Base-by-base conservation (phyloP, 108 stramenopile genomes). In the Pseudonitzschia multiseries region DNA sequence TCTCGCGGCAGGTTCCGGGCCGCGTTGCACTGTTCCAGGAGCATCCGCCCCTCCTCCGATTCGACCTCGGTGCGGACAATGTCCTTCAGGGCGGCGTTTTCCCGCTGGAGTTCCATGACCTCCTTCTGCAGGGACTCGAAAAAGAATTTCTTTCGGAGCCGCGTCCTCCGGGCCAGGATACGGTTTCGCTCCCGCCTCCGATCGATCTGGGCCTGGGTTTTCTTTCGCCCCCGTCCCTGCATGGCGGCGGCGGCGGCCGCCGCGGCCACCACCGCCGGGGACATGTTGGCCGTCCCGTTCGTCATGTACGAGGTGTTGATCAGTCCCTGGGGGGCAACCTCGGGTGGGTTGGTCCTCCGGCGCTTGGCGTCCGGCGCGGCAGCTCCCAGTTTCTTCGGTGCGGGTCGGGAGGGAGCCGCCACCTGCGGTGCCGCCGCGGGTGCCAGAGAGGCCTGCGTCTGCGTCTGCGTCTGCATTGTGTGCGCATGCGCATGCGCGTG, bases 141-240 rank as follows among this genome's bases (percentile, higher is more conserved):
- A 73, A 99, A 95, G 80, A 97, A 97, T 84, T 98, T 98, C 76
- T 99, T 99, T 21, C 97, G 90, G 40, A 99, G 89, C 18, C 98
- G 94, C 15, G 96, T 97, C 17, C 97, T 89, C 20, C 95, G 83
- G 18, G 98, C 98, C 26, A 97, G 86, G 65, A 97, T 95, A 12
- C 98, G 94, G 75, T 99, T 98, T 59, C 97, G 83, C 66, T 99
- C 98, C 32, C 73, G 65, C 53, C 73, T 51, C 52, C 95, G 89
- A 73, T 94, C 93, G 54, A 93, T 85, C 79, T 95, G 94, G 63
- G 90, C 92, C 71, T 93, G 94, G 28, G 88, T 79, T 74, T 95
- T 95, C 71, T 83, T 84, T 10, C 82, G 68, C 18, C 83, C 70
- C 20, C 74, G 54, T 5, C 63, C 73, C 50, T 69, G 60, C 22